Evolutionary conservation across 1,139 yeast genomes (phyloP).

Genomic region (Yamadazyma taylorii): DNA sequence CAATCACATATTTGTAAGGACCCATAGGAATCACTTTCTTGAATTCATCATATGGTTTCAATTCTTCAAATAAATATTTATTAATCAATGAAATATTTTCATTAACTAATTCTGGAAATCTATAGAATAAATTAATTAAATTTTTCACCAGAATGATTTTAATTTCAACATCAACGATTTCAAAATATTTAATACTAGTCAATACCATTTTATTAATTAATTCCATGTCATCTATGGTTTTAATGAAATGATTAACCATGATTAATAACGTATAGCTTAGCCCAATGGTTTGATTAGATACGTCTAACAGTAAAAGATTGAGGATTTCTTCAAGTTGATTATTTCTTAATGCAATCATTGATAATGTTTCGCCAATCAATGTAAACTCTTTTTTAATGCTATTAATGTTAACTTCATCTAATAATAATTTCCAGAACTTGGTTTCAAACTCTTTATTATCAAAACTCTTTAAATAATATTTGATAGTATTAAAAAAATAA

Average conservation of each 20-base stretch:
- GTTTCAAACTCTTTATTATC: constrained; percentile 9
- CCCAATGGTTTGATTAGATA: constrained; percentile 16
- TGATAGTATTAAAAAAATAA: constrained; percentile 12
- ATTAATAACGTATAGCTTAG: constrained; percentile 33
- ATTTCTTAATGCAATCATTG: constrained; percentile 22
- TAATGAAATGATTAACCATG: constrained; percentile 33
- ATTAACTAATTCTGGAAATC: constrained; percentile 59
- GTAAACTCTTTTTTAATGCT: constrained; percentile 23
- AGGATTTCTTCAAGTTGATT: constrained; percentile 19
- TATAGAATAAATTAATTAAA: constrained; percentile 34
- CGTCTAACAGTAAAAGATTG: constrained; percentile 12
- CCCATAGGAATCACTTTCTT: constrained; percentile 79
- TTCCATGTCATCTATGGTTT: constrained; percentile 15
- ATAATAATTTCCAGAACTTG: constrained; percentile 8
- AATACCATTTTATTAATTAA: constrained; percentile 16
- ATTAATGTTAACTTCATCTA: constrained; percentile 12
- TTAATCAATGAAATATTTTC: constrained; percentile 50
- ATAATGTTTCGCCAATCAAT: constrained; percentile 32
- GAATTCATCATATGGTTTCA: constrained; percentile 55
- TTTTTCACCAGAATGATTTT: constrained; percentile 34
- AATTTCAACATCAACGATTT: constrained; percentile 34
- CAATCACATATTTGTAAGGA: constrained; percentile 81
- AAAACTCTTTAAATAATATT: constrained; percentile 10
- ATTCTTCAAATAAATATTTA: constrained; percentile 55
- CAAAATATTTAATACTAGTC: constrained; percentile 18